Base-by-base conservation (phyloP, 371 early-diverging fungal genomes). In the Actinomucor elegans region DNA sequence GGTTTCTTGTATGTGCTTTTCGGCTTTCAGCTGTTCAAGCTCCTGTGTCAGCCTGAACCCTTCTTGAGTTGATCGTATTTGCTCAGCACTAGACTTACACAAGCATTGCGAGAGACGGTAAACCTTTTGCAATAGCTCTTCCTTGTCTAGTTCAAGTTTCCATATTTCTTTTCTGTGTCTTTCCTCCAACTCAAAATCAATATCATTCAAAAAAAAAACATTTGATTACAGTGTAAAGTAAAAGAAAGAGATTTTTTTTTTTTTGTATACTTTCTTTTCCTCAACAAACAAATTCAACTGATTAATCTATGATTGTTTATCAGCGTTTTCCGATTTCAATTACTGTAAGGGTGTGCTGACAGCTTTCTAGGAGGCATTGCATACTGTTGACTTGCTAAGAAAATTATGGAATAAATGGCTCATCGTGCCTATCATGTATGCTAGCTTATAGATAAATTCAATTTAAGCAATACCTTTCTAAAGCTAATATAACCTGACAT, bases 101-200 rank as follows among this genome's bases (percentile, higher is more conserved):
- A 46, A 23, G n/a, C 15, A 1, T 2, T 45, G 45, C 2, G 44
- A 14, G 2, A 58, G 11, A 2, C 52, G 40, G 4, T 58, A 10
- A 3, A 58, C 33, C 21, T 38, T 37, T 26, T 58, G 58, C 11
- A 32, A 11, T 10, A 58, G 23, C n/a, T 62, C 62, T 48, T 62
- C 58, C 1, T 62, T 62, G 15, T 35, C 28, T 14, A 62, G 14
- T 29, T 62, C 62, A 11, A 62, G 35, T 14, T 52, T 52, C 62
- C 62, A 62, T 12, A 51, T 52, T 17, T 62, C 59, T 24, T 62
- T 59, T 21, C 52, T 62, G 33, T 57, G 52, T 38, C 43, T 34
- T 35, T 62, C 62, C 58, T 37, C 17, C 26, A 38, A 29, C 14
- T 51, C 23, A 29, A 23, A 23, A 20, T 53, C 23, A 18, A 20